Percentiles rank a stretch among this genome's conserved stretches.
phyloP scores from a whole-genome alignment of 192 early-diverging fungal species.

The Coemansia sp. region DNA sequence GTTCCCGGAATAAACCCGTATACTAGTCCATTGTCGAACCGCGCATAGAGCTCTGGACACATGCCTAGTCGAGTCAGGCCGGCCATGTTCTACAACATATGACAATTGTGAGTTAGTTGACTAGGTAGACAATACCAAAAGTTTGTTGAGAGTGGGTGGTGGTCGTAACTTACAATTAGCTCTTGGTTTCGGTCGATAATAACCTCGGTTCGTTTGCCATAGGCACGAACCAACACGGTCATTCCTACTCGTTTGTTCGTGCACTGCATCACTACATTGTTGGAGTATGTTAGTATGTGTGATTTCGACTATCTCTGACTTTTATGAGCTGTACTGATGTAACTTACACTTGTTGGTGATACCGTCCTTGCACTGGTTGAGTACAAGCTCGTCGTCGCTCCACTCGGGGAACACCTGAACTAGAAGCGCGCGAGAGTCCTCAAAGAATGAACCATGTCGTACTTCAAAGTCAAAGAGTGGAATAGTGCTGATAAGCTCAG shows the following conservation, averaged over 20 bases:
- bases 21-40: slow-evolving; percentile 90
- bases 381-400: slow-evolving; percentile 59
- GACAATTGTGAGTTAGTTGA: neutral
- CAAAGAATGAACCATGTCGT: slow-evolving; percentile 61
- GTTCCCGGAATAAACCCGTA: slow-evolving; percentile 86
- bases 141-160: neutral
- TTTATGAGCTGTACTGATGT: neutral
- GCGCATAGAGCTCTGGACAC: slow-evolving; percentile 78
- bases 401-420: slow-evolving; percentile 64
- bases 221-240: slow-evolving; percentile 83
- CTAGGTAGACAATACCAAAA: neutral
- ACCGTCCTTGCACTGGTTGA: slow-evolving; percentile 76
- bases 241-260: slow-evolving; percentile 61
- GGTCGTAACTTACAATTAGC: slow-evolving; percentile 71
- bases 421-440: slow-evolving; percentile 62
- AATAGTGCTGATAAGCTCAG: slow-evolving; percentile 37
- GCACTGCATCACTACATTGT: slow-evolving; percentile 67
- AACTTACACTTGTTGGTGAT: slow-evolving; percentile 75
- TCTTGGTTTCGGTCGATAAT: slow-evolving; percentile 91
- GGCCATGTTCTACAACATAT: slow-evolving; percentile 73
- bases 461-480: slow-evolving; percentile 46
- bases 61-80: slow-evolving; percentile 69
- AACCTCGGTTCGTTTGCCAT: slow-evolving; percentile 84
- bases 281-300: slow-evolving; percentile 1
- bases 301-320: neutral